Evolutionary conservation across 2,329 filamentous ascomycete genomes (phyloP).

Genomic region (Aspergillus sp.): DNA sequence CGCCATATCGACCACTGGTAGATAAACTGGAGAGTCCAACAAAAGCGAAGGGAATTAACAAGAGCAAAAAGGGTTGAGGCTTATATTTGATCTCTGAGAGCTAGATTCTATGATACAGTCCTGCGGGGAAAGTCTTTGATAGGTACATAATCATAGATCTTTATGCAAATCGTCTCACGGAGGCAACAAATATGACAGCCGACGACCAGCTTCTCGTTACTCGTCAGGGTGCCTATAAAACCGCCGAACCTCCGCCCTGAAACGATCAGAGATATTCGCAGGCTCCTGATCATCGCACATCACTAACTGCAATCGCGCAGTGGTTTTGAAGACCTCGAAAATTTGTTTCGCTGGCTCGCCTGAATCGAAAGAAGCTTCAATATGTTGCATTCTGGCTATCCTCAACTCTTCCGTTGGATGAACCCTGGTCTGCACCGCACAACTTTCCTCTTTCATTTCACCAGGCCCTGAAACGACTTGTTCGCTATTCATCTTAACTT

Average conservation of each 20-base stretch:
- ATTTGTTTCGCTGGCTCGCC: neutral
- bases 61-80: conserved; percentile 34
- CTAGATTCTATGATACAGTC: conserved; percentile 3
- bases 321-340: neutral
- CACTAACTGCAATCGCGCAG: neutral
- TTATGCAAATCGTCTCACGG: neutral
- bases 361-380: neutral
- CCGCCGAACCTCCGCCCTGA: neutral
- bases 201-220: neutral
- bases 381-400: neutral
- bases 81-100: conserved; percentile 6
- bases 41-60: conserved; percentile 31
- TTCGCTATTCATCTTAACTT: neutral
- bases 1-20: conserved; percentile 60
- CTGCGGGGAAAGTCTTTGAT: neutral
- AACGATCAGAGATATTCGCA: neutral
- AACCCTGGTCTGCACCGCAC: neutral
- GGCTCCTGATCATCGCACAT: neutral
- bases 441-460: neutral
- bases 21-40: conserved; percentile 48
- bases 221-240: neutral
- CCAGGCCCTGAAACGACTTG: neutral
- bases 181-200: neutral
- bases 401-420: neutral
- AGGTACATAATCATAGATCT: neutral